Evolutionary conservation across 805 yeast species (phyloP).

Genomic region (Babjeviella inositovora): DNA sequence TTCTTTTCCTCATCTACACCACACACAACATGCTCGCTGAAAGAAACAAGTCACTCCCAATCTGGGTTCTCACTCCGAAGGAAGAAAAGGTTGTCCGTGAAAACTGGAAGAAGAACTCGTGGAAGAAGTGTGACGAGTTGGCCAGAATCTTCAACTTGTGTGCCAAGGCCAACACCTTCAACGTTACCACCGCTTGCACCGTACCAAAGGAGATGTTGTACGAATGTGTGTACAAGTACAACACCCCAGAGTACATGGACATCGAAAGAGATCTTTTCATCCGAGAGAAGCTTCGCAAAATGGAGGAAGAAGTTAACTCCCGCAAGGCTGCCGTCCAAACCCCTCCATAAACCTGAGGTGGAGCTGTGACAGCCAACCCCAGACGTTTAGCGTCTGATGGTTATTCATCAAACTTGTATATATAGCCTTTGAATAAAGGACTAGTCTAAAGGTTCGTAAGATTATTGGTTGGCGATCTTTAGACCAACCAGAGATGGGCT

Average conservation of each 20-base stretch:
- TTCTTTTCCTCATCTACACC: background rate
- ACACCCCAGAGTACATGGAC: constrained; percentile 50
- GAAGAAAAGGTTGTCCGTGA: constrained; percentile 63
- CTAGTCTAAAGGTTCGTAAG: too few species aligned
- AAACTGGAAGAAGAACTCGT: constrained; percentile 53
- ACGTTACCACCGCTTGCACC: constrained; percentile 35
- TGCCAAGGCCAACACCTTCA: constrained; percentile 1
- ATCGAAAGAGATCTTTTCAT: constrained; percentile 51
- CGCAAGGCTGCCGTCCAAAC: too few species aligned
- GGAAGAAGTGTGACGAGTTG: constrained; percentile 46
- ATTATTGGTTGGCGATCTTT: too few species aligned
- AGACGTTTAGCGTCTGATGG: too few species aligned
- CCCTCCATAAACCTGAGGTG: too few species aligned
- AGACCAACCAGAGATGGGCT: too few species aligned
- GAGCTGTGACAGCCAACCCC: too few species aligned
- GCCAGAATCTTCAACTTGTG: constrained; percentile 33
- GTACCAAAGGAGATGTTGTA: constrained; percentile 39
- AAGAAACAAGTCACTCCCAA: too few species aligned
- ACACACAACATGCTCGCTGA: background rate
- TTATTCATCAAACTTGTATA: too few species aligned
- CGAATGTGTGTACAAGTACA: constrained; percentile 45
- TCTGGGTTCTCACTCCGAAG: constrained; percentile 63
- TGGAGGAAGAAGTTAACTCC: constrained; percentile 11
- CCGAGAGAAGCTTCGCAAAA: constrained; percentile 30
- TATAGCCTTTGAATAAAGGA: too few species aligned